Conservation (phyloP, 2,329 filamentous ascomycete species). For the Emericellopsis cladophorae region DNA sequence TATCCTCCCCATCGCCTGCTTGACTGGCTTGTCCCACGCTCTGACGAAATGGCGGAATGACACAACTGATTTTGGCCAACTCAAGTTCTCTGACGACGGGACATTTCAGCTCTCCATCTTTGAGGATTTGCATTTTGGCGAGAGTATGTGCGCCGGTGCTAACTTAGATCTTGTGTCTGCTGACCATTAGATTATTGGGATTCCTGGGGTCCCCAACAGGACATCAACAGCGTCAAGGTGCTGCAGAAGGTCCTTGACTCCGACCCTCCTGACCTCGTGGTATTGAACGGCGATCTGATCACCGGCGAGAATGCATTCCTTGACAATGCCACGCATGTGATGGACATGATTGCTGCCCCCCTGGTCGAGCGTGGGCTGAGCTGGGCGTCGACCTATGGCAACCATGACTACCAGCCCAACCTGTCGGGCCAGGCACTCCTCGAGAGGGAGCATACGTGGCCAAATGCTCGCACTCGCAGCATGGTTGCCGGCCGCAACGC, state of each 20-base stretch:
- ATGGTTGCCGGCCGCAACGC: conserved; percentile 23
- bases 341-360: conserved; percentile 47
- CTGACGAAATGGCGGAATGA: background rate
- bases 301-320: conserved; percentile 50
- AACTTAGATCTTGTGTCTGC: conserved; percentile 2
- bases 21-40: too few species aligned
- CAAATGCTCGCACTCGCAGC: conserved; percentile 22
- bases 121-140: conserved; percentile 59
- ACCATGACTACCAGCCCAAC: conserved; percentile 53
- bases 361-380: conserved; percentile 39
- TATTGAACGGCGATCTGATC: conserved; percentile 61
- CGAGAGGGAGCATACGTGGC: conserved; percentile 23
- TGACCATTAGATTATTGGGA: conserved; percentile 25
- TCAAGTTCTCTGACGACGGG: conserved; percentile 26
- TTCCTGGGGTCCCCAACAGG: conserved; percentile 34
- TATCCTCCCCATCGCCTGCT: too few species aligned
- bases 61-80: background rate
- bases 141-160: conserved; percentile 29
- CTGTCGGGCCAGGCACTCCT: conserved; percentile 33
- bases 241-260: conserved; percentile 43
- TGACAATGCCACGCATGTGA: conserved; percentile 39
- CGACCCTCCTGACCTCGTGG: conserved; percentile 46
- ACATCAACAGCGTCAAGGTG: conserved; percentile 42
- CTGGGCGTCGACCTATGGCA: conserved; percentile 61
- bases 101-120: conserved; percentile 48